Percentiles rank a stretch among this genome's conserved stretches.
These are phyloP conservation scores for Fistulinella prunicolor DNA, from an alignment of 768 basidiomycete species.

Conservation along the genomic window DNA sequence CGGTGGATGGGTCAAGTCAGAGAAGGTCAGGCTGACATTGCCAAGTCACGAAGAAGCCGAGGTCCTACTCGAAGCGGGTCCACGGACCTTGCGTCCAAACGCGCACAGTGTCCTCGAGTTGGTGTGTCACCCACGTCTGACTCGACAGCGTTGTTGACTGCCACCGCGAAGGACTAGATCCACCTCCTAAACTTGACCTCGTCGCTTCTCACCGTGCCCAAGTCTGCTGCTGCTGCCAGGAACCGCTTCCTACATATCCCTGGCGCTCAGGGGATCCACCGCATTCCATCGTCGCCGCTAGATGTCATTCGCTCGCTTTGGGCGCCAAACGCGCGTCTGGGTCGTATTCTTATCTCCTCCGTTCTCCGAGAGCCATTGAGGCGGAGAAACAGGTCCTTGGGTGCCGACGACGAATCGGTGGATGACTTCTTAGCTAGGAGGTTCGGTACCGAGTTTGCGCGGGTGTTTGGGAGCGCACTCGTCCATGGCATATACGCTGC, in stretches of 20 bases:
- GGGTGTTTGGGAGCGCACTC: slow-evolving; percentile 72
- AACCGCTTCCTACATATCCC: slow-evolving; percentile 71
- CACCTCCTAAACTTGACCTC: slow-evolving; percentile 64
- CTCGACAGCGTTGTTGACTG: slow-evolving; percentile 9
- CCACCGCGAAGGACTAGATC: slow-evolving; percentile 50
- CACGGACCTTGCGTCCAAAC: slow-evolving; percentile 80
- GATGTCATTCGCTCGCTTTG: slow-evolving; percentile 37
- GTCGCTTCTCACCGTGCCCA: slow-evolving; percentile 63
- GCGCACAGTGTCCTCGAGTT: slow-evolving; percentile 73
- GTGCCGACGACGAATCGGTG: slow-evolving; percentile 69
- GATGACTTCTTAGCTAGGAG: slow-evolving; percentile 73
- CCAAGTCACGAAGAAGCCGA: slow-evolving; percentile 26
- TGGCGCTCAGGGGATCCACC: slow-evolving; percentile 48
- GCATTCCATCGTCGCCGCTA: slow-evolving; percentile 42
- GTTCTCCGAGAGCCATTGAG: slow-evolving; percentile 58
- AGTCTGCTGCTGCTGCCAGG: slow-evolving; percentile 66
- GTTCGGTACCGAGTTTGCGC: slow-evolving; percentile 71
- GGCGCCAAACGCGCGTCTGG: slow-evolving; percentile 33
- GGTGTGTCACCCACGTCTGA: slow-evolving; percentile 41
- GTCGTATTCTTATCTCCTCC: slow-evolving; percentile 49
- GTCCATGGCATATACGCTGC: slow-evolving; percentile 94
- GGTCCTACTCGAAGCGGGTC: slow-evolving; percentile 80
- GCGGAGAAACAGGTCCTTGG: slow-evolving; percentile 39
- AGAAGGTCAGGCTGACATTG: slow-evolving; percentile 50
- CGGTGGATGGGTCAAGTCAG: slow-evolving; percentile 86